These are phyloP conservation scores for Cercospora citrullina DNA, from an alignment of 2,329 filamentous ascomycete genomes.

Conservation along the genomic window DNA sequence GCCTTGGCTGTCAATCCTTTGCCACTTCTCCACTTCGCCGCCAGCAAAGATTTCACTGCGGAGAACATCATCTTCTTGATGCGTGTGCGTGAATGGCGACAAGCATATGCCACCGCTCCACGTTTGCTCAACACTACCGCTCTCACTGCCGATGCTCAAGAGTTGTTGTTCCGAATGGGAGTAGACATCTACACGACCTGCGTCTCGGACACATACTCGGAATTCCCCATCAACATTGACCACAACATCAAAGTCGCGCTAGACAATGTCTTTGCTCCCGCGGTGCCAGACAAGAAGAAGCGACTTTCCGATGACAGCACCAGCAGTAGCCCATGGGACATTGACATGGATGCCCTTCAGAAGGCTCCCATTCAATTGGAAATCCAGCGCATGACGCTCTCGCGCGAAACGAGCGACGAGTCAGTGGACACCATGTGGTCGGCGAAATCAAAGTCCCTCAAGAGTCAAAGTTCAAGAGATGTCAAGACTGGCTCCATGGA, in stretches of 20 bases:
- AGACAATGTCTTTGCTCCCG: slow-evolving; percentile 54
- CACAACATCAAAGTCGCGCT: slow-evolving; percentile 57
- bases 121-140: slow-evolving; percentile 10
- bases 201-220: slow-evolving; percentile 60
- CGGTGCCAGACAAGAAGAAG: slow-evolving; percentile 20
- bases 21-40: slow-evolving; percentile 64
- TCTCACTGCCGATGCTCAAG: slow-evolving; percentile 21
- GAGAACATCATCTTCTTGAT: slow-evolving; percentile 70
- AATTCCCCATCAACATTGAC: slow-evolving; percentile 68
- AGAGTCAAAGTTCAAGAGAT: not conserved
- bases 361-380: slow-evolving; percentile 16
- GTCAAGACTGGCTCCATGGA: slow-evolving; percentile 1
- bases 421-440: slow-evolving; percentile 15
- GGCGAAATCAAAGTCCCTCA: not conserved
- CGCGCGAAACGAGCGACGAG: slow-evolving; percentile 18
- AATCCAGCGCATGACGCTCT: slow-evolving; percentile 20
- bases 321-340: slow-evolving; percentile 20
- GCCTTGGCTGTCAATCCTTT: slow-evolving; percentile 60
- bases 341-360: slow-evolving; percentile 10
- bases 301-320: slow-evolving; percentile 16
- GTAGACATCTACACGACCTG: slow-evolving; percentile 63
- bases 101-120: slow-evolving; percentile 23
- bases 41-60: slow-evolving; percentile 66
- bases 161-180: slow-evolving; percentile 56
- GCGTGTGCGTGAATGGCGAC: slow-evolving; percentile 52